Evolutionary conservation across 2,329 filamentous ascomycete species (phyloP).

Genomic region (Xylaria sp.): DNA sequence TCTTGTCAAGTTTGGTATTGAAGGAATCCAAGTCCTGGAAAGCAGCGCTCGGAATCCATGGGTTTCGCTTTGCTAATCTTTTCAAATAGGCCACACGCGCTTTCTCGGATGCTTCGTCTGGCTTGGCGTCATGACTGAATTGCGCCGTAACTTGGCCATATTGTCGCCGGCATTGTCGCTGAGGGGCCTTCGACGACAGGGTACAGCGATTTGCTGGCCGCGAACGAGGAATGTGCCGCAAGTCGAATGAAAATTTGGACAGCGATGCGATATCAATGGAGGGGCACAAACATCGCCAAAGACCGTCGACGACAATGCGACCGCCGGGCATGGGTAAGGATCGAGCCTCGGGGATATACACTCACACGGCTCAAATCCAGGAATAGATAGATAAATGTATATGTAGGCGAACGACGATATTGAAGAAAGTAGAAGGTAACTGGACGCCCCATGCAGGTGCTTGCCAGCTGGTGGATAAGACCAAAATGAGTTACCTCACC

Average conservation of each 20-base stretch:
- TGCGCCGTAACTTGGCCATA: conserved; percentile 18
- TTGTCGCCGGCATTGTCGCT: conserved; percentile 32
- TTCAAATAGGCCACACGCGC: conserved; percentile 42
- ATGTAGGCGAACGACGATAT: neutral
- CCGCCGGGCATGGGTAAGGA: conserved; percentile 51
- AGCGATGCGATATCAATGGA: conserved; percentile 58
- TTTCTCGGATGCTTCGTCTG: conserved; percentile 19
- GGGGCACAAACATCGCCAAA: conserved; percentile 73
- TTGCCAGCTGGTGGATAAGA: conserved; percentile 10
- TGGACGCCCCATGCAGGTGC: conserved; percentile 10
- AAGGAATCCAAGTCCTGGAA: conserved; percentile 41
- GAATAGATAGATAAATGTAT: conserved; percentile 4
- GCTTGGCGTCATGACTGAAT: neutral
- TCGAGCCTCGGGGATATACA: conserved; percentile 16
- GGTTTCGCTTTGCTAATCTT: conserved; percentile 43
- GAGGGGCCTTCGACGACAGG: conserved; percentile 27
- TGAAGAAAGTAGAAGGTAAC: neutral
- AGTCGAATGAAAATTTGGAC: conserved; percentile 49
- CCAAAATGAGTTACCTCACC: neutral
- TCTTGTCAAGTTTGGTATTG: conserved; percentile 43
- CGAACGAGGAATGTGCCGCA: conserved; percentile 24
- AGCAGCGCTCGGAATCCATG: conserved; percentile 43
- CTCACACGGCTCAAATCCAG: conserved; percentile 14
- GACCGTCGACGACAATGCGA: conserved; percentile 63
- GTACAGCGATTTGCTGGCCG: conserved; percentile 23